phyloP scores from a whole-genome alignment of 2,329 filamentous ascomycete species.

The Fusarium lateritium region DNA sequence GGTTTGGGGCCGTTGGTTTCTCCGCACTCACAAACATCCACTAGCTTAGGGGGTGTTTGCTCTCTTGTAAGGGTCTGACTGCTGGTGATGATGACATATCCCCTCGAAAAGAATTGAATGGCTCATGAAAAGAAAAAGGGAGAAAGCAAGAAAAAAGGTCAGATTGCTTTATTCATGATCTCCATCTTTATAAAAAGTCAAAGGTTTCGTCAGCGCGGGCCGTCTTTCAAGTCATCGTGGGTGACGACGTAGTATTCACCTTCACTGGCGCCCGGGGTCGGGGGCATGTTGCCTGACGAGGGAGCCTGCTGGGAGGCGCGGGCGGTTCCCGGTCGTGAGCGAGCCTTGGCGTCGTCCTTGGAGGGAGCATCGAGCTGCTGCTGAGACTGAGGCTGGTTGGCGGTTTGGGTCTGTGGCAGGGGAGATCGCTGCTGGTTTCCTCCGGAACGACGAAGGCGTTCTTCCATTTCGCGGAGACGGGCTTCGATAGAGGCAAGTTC shows the following conservation, averaged over 20 bases:
- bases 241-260: constrained; percentile 67
- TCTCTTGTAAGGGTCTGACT: constrained; percentile 25
- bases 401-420: constrained; percentile 37
- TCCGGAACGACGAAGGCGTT: constrained; percentile 70
- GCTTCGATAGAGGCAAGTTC: constrained; percentile 91
- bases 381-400: constrained; percentile 38
- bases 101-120: constrained; percentile 31
- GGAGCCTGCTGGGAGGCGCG: constrained; percentile 66
- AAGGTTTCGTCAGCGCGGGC: constrained; percentile 51
- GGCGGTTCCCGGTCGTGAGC: constrained; percentile 69
- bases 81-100: constrained; percentile 9
- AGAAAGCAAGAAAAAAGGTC: constrained; percentile 15
- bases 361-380: constrained; percentile 38
- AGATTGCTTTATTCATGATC: constrained; percentile 53
- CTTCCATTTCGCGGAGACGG: constrained; percentile 87
- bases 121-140: constrained; percentile 13
- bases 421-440: constrained; percentile 39
- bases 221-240: constrained; percentile 51
- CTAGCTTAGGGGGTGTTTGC: constrained; percentile 23
- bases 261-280: constrained; percentile 74
- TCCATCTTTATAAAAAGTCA: constrained; percentile 54
- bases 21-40: constrained; percentile 28
- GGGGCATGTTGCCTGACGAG: constrained; percentile 70
- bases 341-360: constrained; percentile 55
- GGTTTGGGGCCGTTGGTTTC: constrained; percentile 12